Evolutionary conservation across 495 filamentous ascomycete genomes (phyloP).

Genomic region (Penicillium malachiteum): DNA sequence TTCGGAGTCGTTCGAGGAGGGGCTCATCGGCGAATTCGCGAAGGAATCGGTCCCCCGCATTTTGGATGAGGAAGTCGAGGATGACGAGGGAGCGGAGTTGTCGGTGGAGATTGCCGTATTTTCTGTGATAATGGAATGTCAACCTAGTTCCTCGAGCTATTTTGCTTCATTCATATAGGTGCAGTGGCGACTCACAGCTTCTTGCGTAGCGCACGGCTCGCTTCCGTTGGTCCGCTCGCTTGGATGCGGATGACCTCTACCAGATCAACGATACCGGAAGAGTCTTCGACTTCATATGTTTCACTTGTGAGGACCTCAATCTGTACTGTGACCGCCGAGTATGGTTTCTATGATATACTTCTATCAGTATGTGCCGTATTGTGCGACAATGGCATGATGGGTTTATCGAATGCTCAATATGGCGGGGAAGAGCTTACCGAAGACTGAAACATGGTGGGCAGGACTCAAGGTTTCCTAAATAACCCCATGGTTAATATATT

Average conservation of each 20-base stretch:
- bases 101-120: slow-evolving; percentile 90
- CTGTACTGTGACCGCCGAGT: slow-evolving; percentile 90
- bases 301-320: slow-evolving; percentile 90
- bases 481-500: background rate
- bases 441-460: slow-evolving; percentile 40
- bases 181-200: slow-evolving; percentile 65
- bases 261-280: slow-evolving; percentile 87
- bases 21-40: slow-evolving; percentile 85
- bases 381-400: slow-evolving; percentile 3
- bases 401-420: slow-evolving; percentile 5
- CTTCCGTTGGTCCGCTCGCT: slow-evolving; percentile 82
- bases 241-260: slow-evolving; percentile 93
- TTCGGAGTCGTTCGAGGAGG: slow-evolving; percentile 87
- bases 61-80: slow-evolving; percentile 91
- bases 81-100: slow-evolving; percentile 89
- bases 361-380: slow-evolving; percentile 3
- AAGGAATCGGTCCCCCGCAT: slow-evolving; percentile 87
- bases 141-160: too few species aligned
- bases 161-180: too few species aligned
- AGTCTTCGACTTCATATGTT: slow-evolving; percentile 84
- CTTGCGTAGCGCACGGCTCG: slow-evolving; percentile 89
- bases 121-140: slow-evolving; percentile 44
- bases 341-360: slow-evolving; percentile 65
- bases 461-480: background rate
- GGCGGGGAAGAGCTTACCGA: slow-evolving; percentile 26